Evolutionary conservation across 139 green algal genomes (phyloP).

Genomic region (Marvania coccoides): DNA sequence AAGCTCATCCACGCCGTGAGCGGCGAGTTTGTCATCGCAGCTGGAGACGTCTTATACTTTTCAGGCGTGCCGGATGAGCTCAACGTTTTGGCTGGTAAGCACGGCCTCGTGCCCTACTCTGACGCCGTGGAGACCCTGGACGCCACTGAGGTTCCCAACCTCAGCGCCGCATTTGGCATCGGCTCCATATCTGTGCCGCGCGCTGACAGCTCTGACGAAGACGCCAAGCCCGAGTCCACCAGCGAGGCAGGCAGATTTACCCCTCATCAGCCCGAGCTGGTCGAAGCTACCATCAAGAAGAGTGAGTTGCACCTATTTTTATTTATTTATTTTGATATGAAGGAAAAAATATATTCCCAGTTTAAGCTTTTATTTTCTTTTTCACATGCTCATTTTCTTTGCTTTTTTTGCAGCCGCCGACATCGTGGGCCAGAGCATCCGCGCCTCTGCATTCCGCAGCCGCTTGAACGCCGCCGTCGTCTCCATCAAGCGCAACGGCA

Average conservation of each 20-base stretch:
- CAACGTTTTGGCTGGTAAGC: conserved; percentile 4
- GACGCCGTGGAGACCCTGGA: conserved; percentile 21
- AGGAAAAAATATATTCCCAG: too few species aligned
- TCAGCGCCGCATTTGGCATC: conserved; percentile 11
- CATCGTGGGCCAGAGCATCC: conserved; percentile 34
- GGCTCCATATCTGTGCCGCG: conserved; percentile 1
- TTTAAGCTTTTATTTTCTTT: too few species aligned
- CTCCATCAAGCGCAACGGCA: conserved; percentile 51
- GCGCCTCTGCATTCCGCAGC: conserved; percentile 42
- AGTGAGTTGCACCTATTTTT: not conserved
- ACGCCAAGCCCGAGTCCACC: too few species aligned
- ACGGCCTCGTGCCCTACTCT: conserved; percentile 18
- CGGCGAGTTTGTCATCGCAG: conserved; percentile 23
- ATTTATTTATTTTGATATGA: too few species aligned
- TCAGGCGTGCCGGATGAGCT: conserved; percentile 28
- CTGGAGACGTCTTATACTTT: conserved; percentile 29
- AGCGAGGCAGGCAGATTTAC: too few species aligned
- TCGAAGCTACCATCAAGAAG: conserved; percentile 21
- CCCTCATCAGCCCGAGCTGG: conserved; percentile 7
- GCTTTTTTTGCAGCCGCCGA: not conserved
- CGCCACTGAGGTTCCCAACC: conserved; percentile 6
- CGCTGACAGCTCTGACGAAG: not conserved
- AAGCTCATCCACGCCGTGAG: conserved; percentile 30
- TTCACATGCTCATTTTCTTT: not conserved
- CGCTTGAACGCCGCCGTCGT: conserved; percentile 60